Base-by-base conservation (phyloP, 163 green algal genomes). In the Chloroidium sp. region DNA sequence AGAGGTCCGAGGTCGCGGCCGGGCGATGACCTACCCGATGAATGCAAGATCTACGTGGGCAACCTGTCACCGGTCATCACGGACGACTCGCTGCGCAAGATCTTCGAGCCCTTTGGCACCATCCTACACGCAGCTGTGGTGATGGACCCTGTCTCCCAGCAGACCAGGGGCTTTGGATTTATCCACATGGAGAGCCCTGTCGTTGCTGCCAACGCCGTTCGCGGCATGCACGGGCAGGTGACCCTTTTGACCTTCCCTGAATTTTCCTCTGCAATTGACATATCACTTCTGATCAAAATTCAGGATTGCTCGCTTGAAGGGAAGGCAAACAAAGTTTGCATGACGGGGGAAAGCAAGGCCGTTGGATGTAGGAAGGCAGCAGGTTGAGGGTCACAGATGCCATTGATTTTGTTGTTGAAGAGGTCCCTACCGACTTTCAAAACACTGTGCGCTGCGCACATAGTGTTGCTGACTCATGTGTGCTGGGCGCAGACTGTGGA, bases 21-120 rank as follows among this genome's bases (percentile, higher is more conserved):
- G 1, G 91, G 89, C 3, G 89, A 92, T n/a, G 90, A 93, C 3
- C 82, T 95, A 58, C 90, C 90, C 1, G 93, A 97, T 72, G 85
- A 93, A 68, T 94, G 92, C 89, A 95, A 94, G 86, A 83, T 97
- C 64, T 97, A 94, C 69, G 86, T 97, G n/a, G 92, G 91, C 61
- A 93, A 92, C 85, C 85, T 97, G 78, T 87, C 92, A 4, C 84
- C 82, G 14, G 82, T 61, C 59, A 81, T 90, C 12, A 81, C 80
- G 10, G 86, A 90, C 14, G 76, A 82, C 3, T 81, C 84, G 74
- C 85, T 95, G 69, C 69, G 81, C 1, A 74, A 76, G 58, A 82
- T 93, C 76, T 92, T 95, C 62, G 82, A 90, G 62, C 87, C 89
- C 2, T 92, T 89, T 75, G 90, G 90, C 6, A 86, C 77, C 4